Evolutionary conservation across 2,329 filamentous ascomycete species (phyloP).

Genomic region (Verticillium albo-atrum): DNA sequence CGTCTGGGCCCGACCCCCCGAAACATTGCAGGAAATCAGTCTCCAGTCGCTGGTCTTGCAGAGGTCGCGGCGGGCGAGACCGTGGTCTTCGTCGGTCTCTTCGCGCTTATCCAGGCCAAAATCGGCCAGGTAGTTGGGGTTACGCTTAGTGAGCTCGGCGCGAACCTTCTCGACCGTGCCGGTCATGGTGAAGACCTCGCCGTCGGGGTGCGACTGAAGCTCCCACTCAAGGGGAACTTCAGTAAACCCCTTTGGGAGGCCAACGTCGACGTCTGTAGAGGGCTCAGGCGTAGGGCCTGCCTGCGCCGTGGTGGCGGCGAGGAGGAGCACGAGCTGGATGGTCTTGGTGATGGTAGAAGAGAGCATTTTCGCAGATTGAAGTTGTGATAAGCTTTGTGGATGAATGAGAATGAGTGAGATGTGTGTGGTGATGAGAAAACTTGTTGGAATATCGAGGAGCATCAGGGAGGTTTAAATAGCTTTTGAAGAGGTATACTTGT

Average conservation of each 20-base stretch:
- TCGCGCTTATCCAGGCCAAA: neutral
- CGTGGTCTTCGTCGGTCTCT: neutral
- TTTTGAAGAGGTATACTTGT: neutral
- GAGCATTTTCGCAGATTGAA: neutral
- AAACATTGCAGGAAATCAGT: neutral
- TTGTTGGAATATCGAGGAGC: neutral
- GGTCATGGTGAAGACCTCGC: constrained; percentile 3
- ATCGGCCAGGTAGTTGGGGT: constrained; percentile 4
- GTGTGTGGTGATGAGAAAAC: neutral
- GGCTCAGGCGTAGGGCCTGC: neutral
- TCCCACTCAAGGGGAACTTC: constrained; percentile 5
- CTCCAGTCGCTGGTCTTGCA: neutral
- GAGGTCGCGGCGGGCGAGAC: neutral
- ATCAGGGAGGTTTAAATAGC: neutral
- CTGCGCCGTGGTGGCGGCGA: neutral
- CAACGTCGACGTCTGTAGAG: neutral
- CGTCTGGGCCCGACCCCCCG: neutral
- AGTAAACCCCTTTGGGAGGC: neutral
- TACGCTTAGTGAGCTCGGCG: constrained; percentile 2
- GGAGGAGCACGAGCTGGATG: neutral
- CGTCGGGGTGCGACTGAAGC: constrained; percentile 6
- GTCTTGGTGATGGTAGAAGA: neutral
- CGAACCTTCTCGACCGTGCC: constrained; percentile 10
- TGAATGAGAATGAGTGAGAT: neutral
- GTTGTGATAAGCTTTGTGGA: neutral